Evolutionary conservation across 306 rosid species (phyloP).

Genomic region (Crataegus laevigata): DNA sequence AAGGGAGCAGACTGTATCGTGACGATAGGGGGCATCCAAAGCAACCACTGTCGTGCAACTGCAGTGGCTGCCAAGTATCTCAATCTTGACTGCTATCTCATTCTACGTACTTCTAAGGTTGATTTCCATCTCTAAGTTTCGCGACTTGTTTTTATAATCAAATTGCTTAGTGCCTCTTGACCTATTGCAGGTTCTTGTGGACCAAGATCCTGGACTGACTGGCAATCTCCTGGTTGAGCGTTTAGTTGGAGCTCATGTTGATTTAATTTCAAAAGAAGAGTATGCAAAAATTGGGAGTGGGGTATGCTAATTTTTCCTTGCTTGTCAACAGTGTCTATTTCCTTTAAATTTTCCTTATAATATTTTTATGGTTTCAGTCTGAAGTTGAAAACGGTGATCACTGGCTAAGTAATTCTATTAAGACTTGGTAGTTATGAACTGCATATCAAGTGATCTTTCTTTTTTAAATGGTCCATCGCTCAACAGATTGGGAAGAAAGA

Average conservation of each 20-base stretch:
- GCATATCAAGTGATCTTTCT: neutral
- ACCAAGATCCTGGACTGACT: conserved; percentile 73
- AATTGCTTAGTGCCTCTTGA: neutral
- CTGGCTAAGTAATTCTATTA: neutral
- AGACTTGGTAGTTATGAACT: neutral
- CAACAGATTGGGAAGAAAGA: neutral
- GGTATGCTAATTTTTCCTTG: conserved; percentile 37
- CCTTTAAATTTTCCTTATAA: too few relatives aligned
- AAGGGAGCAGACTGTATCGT: conserved; percentile 77
- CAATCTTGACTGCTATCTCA: conserved; percentile 71
- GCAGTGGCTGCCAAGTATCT: conserved; percentile 92
- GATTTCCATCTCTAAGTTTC: neutral
- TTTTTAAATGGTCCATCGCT: neutral
- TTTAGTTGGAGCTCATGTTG: conserved; percentile 72
- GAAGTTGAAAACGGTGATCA: neutral
- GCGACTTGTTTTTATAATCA: neutral
- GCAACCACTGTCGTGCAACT: conserved; percentile 96
- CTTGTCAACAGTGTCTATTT: neutral
- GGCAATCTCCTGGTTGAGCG: conserved; percentile 94
- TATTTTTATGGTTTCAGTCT: neutral
- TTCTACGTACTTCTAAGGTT: conserved; percentile 76
- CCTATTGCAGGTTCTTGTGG: conserved; percentile 37
- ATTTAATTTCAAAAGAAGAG: conserved; percentile 76
- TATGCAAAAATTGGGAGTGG: conserved; percentile 63
- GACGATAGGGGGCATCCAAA: conserved; percentile 86